Conservation (phyloP, 345 rosid genomes). For the Ricinus communis region DNA sequence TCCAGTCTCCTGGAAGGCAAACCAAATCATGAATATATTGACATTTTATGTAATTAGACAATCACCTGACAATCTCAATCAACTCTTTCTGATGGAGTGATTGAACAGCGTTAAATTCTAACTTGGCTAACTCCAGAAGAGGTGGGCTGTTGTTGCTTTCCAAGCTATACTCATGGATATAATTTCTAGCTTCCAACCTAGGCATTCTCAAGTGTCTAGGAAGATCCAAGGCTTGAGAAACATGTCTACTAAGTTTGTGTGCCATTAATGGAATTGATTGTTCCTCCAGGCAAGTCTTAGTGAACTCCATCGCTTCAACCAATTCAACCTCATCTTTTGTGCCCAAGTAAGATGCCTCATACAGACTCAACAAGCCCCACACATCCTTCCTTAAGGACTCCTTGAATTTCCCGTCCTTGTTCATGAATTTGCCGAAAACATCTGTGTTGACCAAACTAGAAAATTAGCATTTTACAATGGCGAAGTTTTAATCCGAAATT, state of each 20-base stretch:
- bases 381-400: constrained; percentile 9
- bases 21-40: background rate
- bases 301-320: constrained; percentile 18
- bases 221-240: constrained; percentile 18
- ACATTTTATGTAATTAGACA: too few relatives aligned
- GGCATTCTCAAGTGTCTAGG: constrained; percentile 33
- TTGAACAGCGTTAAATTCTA: constrained; percentile 26
- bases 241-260: background rate
- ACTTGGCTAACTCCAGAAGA: constrained; percentile 21
- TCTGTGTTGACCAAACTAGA: background rate
- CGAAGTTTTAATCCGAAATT: too few relatives aligned
- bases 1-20: too few relatives aligned
- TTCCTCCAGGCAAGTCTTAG: constrained; percentile 11
- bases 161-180: constrained; percentile 12
- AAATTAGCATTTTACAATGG: too few relatives aligned
- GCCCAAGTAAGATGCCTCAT: constrained; percentile 30
- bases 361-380: constrained; percentile 22
- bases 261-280: constrained; percentile 1
- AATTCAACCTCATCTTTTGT: constrained; percentile 14
- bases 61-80: constrained; percentile 22
- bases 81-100: constrained; percentile 22
- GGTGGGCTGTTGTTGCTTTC: background rate
- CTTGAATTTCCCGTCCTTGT: constrained; percentile 24
- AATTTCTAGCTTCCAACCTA: constrained; percentile 26
- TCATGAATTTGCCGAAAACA: constrained; percentile 16